phyloP scores from a whole-genome alignment of 768 basidiomycete genomes.

The Xanthoconium stramineum region DNA sequence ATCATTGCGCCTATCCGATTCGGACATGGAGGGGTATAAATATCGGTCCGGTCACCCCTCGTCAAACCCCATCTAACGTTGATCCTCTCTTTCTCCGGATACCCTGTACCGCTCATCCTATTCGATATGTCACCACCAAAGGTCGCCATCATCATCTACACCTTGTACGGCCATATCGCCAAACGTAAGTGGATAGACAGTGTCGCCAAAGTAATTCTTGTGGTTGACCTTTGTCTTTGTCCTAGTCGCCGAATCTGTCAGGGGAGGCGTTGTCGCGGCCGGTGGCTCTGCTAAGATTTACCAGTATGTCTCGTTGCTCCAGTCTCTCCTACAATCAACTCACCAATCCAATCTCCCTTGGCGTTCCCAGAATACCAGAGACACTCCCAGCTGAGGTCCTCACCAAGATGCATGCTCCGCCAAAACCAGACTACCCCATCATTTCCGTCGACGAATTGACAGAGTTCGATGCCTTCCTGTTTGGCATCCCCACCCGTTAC shows the following conservation, averaged over 20 bases:
- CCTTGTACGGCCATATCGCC: constrained; percentile 71
- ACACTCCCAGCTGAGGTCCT: constrained; percentile 72
- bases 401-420: constrained; percentile 61
- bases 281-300: constrained; percentile 53
- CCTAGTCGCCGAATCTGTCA: constrained; percentile 59
- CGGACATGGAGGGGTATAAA: too few relatives aligned
- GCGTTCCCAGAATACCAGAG: constrained; percentile 58
- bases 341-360: not conserved
- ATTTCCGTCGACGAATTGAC: constrained; percentile 12
- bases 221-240: not conserved
- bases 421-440: constrained; percentile 57
- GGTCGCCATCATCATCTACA: constrained; percentile 72
- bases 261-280: constrained; percentile 42
- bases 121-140: constrained; percentile 43
- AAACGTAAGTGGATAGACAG: constrained; percentile 44
- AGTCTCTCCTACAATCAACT: too few relatives aligned
- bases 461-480: constrained; percentile 38
- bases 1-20: too few relatives aligned
- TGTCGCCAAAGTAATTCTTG: not conserved
- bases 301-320: constrained; percentile 42
- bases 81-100: too few relatives aligned
- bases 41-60: too few relatives aligned
- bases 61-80: too few relatives aligned
- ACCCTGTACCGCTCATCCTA: too few relatives aligned
- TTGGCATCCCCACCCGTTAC: constrained; percentile 45